Evolutionary conservation across 164 flowering plant genomes (phyloP), one percentile per base, ranked within the genome.

Genomic region (Taxillus chinensis): DNA sequence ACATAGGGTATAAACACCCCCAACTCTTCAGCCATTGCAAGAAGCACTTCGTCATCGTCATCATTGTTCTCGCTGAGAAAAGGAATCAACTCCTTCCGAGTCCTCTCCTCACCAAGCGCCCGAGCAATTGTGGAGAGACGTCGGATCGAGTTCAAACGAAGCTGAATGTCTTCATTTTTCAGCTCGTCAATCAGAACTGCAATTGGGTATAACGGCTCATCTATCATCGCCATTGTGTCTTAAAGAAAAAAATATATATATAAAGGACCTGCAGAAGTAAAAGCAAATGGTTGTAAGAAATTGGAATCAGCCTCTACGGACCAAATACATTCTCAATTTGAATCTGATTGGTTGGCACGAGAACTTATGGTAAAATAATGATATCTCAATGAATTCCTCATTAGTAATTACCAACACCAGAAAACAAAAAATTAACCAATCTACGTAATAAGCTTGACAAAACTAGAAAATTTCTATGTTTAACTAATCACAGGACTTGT

Each of bases 11-110:
- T 80, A 67, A 92, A 92, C 10, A 86, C 92, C 4, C 97, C 97
- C 84, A 92, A 75, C 60, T 92, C 96, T 51, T 92, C 96, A 0
- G 96, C 98, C 92, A 92, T 88, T 3, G 96, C 95, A 65, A 92
- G 97, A 64, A 92, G 87, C 41, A 92, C 98, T 65, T 92, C 98
- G 59, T 92, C 98, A 42, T 92, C 98, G 7, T 92, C 98, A 5
- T 92, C 98, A 73, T 92, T 88, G 72, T 92, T 92, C 73, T 92
- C 98, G n/a, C 90, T 82, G 5, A 92, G 72, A 74, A 92, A 92
- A 0, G 98, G 98, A 56, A 92, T 86, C 78, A 92, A 71, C 64
- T 92, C 98, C 68, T 88, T 92, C 52, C 98, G 68, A 0, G 96
- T 92, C 57, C 97, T 74, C 67, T 90, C 97, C 77, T 88, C 98